Percentiles rank a stretch among this genome's conserved stretches.
Evolutionary conservation across 345 rosid genomes (phyloP).

Genomic region (Hirschfeldia incana): DNA sequence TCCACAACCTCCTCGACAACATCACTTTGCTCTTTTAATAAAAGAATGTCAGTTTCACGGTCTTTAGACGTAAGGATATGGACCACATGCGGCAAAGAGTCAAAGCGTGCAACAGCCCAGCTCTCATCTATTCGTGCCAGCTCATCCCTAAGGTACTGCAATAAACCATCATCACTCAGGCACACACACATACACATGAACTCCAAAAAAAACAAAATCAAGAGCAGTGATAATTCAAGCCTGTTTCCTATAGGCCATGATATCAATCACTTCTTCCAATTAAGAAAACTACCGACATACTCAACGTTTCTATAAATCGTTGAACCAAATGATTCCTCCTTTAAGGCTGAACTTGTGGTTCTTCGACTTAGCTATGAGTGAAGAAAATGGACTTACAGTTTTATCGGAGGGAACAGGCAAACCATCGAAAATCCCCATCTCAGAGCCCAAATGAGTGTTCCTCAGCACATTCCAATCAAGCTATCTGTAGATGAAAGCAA

Average conservation of each 20-base stretch:
- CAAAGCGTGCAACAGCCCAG: constrained; percentile 96
- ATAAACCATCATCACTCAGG: constrained; percentile 34
- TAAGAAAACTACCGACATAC: neutral
- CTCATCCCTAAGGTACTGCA: constrained; percentile 87
- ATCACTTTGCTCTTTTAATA: constrained; percentile 86
- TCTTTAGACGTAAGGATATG: constrained; percentile 93
- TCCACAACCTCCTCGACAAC: constrained; percentile 97
- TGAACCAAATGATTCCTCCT: neutral
- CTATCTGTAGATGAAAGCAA: constrained; percentile 10
- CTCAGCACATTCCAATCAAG: constrained; percentile 39
- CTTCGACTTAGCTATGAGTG: neutral
- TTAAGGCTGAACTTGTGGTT: neutral
- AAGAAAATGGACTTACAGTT: constrained; percentile 52
- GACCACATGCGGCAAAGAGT: constrained; percentile 95
- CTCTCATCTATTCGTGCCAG: constrained; percentile 75
- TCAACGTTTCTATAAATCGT: neutral
- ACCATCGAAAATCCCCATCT: constrained; percentile 84
- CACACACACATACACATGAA: constrained; percentile 12
- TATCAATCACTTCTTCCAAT: neutral
- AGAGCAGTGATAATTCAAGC: neutral
- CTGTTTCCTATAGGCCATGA: constrained; percentile 13
- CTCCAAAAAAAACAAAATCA: constrained; percentile 17
- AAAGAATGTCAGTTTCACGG: constrained; percentile 76
- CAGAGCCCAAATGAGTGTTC: constrained; percentile 10
- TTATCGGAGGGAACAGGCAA: constrained; percentile 89